Evolutionary conservation across 2,329 filamentous ascomycete genomes (phyloP).

Genomic region (Ascochyta viciae-villosae): DNA sequence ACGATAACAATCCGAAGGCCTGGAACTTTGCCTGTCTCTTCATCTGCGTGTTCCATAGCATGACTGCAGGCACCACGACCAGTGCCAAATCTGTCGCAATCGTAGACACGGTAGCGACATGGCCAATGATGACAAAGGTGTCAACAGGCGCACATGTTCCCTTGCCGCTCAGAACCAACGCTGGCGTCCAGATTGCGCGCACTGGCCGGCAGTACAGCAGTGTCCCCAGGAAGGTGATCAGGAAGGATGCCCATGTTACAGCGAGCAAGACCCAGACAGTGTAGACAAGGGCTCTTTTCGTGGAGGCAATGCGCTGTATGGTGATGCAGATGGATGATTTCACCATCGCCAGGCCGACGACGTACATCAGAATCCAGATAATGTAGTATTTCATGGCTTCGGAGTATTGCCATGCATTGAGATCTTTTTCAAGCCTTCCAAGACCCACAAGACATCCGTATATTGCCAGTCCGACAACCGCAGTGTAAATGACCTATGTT

Average conservation of each 20-base stretch:
- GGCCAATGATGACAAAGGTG: constrained; percentile 31
- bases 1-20: constrained; percentile 30
- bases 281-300: constrained; percentile 23
- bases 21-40: constrained; percentile 29
- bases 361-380: constrained; percentile 35
- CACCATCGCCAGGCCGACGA: constrained; percentile 29
- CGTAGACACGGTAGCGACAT: constrained; percentile 28
- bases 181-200: constrained; percentile 23
- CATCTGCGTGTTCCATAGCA: constrained; percentile 36
- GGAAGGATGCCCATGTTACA: constrained; percentile 31
- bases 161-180: constrained; percentile 18
- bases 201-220: constrained; percentile 29
- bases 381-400: constrained; percentile 34
- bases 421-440: constrained; percentile 24
- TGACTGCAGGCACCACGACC: constrained; percentile 29
- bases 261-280: constrained; percentile 24
- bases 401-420: constrained; percentile 29
- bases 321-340: constrained; percentile 36
- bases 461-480: constrained; percentile 22
- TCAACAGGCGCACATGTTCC: constrained; percentile 25
- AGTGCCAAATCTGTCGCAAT: constrained; percentile 31
- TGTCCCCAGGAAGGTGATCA: constrained; percentile 31
- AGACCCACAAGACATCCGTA: constrained; percentile 28
- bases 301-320: constrained; percentile 34
- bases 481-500: constrained; percentile 21